These are phyloP conservation scores for Aspergillus amoenus DNA, from an alignment of 2,329 filamentous ascomycete genomes.

Conservation along the genomic window DNA sequence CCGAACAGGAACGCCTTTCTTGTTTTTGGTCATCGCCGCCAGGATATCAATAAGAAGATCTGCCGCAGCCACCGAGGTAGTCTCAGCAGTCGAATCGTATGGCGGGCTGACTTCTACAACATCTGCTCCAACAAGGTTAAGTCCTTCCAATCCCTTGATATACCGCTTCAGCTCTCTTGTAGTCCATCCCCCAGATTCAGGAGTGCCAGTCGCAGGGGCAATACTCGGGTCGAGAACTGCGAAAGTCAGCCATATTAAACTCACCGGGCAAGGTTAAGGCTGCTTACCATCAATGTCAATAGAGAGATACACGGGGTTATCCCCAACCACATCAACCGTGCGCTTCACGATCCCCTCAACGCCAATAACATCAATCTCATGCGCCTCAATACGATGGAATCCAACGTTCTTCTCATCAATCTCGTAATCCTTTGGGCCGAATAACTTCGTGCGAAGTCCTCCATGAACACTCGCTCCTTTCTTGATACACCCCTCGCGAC, in stretches of 20 bases:
- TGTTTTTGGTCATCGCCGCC: constrained; percentile 24
- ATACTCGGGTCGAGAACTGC: constrained; percentile 30
- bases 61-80: constrained; percentile 29
- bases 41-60: constrained; percentile 31
- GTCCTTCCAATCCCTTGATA: constrained; percentile 18
- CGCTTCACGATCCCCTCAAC: constrained; percentile 21
- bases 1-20: neutral
- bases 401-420: constrained; percentile 23
- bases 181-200: constrained; percentile 25
- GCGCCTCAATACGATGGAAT: constrained; percentile 24
- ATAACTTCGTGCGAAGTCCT: constrained; percentile 25
- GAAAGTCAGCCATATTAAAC: neutral
- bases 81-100: constrained; percentile 39
- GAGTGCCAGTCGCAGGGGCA: constrained; percentile 32
- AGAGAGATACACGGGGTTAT: constrained; percentile 29
- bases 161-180: constrained; percentile 20
- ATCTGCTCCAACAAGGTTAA: constrained; percentile 23
- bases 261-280: too few species aligned
- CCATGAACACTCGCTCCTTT: constrained; percentile 27
- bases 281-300: constrained; percentile 33
- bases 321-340: constrained; percentile 15
- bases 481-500: constrained; percentile 23
- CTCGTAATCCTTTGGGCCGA: constrained; percentile 24
- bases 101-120: constrained; percentile 50
- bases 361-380: constrained; percentile 28